Conservation (phyloP, 1,284 basidiomycete genomes). For the Xerocomus cyaneibrunnescens region DNA sequence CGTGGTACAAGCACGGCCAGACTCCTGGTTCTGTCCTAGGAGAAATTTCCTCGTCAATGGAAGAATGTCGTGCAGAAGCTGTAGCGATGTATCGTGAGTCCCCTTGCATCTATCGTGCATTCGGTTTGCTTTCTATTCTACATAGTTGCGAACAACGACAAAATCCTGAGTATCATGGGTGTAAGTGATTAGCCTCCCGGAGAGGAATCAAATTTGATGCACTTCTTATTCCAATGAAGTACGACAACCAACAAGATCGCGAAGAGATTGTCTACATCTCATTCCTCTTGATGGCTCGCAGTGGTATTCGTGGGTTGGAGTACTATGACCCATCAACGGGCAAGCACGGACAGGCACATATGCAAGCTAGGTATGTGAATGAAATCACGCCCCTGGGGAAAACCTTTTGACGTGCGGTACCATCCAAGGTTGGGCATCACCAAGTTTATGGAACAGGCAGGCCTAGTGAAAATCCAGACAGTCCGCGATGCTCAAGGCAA, state of each 20-base stretch:
- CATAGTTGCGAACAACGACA: conserved; percentile 66
- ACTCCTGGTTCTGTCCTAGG: conserved; percentile 77
- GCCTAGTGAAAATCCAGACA: conserved; percentile 71
- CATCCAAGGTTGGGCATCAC: conserved; percentile 72
- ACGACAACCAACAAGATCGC: conserved; percentile 62
- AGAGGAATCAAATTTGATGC: not conserved
- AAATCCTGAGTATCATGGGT: conserved; percentile 75
- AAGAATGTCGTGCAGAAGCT: conserved; percentile 84
- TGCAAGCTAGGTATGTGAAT: conserved; percentile 73
- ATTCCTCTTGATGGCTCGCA: conserved; percentile 83
- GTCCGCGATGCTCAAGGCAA: conserved; percentile 54
- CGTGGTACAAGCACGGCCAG: conserved; percentile 85
- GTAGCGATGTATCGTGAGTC: conserved; percentile 73
- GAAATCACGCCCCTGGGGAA: not conserved
- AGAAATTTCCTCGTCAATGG: conserved; percentile 83
- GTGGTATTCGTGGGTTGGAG: conserved; percentile 76
- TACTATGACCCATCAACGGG: conserved; percentile 77
- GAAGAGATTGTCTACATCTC: conserved; percentile 79
- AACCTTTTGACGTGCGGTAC: not conserved
- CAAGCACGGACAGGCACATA: conserved; percentile 91
- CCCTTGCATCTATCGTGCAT: not conserved
- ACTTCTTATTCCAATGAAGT: conserved; percentile 41
- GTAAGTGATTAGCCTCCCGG: conserved; percentile 40
- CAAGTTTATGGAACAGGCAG: conserved; percentile 68
- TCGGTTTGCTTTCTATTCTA: not conserved